A percentile compares a stretch with the other conserved stretches of the same genome.
phyloP scores from a whole-genome alignment of 257 asterid genomes.

The Cruciata laevipes region DNA sequence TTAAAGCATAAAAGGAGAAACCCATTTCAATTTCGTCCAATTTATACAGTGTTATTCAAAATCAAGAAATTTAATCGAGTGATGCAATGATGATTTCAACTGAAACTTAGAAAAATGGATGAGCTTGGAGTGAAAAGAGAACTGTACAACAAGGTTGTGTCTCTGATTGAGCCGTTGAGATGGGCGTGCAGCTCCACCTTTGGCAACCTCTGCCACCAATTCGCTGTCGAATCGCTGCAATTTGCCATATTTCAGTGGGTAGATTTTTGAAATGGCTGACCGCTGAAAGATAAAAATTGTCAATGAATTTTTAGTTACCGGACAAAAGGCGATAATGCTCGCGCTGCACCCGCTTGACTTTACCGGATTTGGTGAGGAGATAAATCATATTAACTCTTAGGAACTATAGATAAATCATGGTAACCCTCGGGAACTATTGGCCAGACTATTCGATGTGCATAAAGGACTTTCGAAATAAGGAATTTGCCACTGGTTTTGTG shows the following conservation, averaged over 20 bases:
- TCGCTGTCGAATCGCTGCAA: constrained; percentile 36
- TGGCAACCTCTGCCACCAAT: constrained; percentile 72
- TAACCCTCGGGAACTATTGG: no score
- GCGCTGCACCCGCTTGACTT: no score
- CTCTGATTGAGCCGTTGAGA: constrained; percentile 88
- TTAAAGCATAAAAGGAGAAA: neutral
- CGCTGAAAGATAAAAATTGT: neutral
- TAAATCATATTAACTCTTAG: no score
- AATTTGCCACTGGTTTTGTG: no score
- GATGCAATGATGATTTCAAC: neutral
- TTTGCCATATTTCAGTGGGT: constrained; percentile 30
- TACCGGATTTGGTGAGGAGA: no score
- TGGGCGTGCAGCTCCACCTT: constrained; percentile 88
- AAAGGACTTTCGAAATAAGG: no score
- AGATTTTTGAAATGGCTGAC: neutral
- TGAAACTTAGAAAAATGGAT: neutral
- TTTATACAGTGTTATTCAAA: neutral
- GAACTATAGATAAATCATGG: no score
- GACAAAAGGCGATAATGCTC: no score
- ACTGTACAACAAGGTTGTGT: constrained; percentile 65
- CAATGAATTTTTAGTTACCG: no score
- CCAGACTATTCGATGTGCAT: no score
- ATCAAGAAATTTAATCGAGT: neutral
- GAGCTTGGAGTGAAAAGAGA: constrained; percentile 1
- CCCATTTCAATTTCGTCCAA: neutral